Evolutionary conservation across 2,329 filamentous ascomycete species (phyloP), one percentile per base, ranked within the genome.

Genomic region (Penicillium corylophilum): DNA sequence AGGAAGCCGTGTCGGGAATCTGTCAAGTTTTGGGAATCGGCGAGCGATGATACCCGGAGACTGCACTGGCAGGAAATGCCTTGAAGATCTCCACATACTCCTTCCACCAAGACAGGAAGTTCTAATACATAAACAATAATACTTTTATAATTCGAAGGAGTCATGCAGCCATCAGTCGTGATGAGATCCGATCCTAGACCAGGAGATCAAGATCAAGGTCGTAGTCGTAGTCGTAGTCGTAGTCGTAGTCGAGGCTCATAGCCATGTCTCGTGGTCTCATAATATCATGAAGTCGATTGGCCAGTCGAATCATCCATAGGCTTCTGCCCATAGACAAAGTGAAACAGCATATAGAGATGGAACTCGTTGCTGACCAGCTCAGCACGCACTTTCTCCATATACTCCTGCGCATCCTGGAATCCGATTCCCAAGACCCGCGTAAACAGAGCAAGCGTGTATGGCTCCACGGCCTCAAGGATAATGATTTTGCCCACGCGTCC

Each of bases 401-500:
- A 65, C 16, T 61, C 60, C 29, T 63, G 63, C 6, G 68, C 64
- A 13, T 71, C 63, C 29, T 71, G 68, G 12, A 56, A 64, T 0
- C 62, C 49, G 54, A 63, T 67, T 1, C 70, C 71, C 10, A 73
- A 55, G 1, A 73, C 62, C 5, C 70, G 61, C 5, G 71, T 74
- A 46, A 71, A 72, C 9, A 73, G 62, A 4, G 70, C 71, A 13
- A 74, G 57, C 4, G 67, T 66, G 51, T 72, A 73, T n/a, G 71
- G 69, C 53, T 71, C 69, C 23, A 73, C 57, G 2, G 65, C 61
- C 39, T 72, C 68, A 15, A 65, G 53, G 23, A 71, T 42, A 2
- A 64, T 56, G 9, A 64, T 40, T 55, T 65, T 66, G 42, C 64
- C 63, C n/a, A 68, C 57, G 15, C 64, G 59, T 12, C 71, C 71